Percentiles rank a stretch among this genome's conserved stretches.
These are phyloP conservation scores for Fraxinus ornus DNA, from an alignment of 305 asterid genomes.

Conservation along the genomic window DNA sequence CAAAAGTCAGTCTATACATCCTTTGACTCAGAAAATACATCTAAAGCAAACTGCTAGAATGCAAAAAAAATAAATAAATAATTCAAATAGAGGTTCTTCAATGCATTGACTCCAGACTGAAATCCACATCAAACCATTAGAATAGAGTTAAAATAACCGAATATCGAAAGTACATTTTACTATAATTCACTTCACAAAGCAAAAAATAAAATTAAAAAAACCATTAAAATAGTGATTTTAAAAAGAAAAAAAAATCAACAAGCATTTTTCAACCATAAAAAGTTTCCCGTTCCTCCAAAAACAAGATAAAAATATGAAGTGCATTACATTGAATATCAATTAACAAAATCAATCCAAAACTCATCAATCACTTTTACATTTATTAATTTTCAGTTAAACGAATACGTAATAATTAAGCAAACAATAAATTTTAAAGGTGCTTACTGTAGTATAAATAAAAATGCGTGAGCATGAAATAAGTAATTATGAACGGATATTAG, in stretches of 20 bases:
- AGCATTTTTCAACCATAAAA: neutral
- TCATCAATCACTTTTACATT: neutral
- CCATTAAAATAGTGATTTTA: neutral
- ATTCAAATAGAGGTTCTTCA: neutral
- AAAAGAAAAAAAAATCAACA: neutral
- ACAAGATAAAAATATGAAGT: neutral
- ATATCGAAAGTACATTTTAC: neutral
- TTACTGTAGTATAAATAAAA: neutral
- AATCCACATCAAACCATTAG: neutral
- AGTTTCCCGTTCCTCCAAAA: neutral
- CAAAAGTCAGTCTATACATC: neutral
- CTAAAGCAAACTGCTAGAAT: neutral
- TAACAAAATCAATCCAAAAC: neutral
- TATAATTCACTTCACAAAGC: neutral
- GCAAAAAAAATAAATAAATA: neutral
- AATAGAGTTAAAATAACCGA: neutral
- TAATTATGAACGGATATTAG: neutral
- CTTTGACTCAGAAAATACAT: neutral
- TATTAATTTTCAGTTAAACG: neutral
- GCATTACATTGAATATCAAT: neutral
- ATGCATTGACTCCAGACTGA: neutral
- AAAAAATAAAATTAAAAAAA: neutral
- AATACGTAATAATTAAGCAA: neutral
- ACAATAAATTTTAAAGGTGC: neutral
- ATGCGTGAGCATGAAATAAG: neutral